Evolutionary conservation across 1,284 basidiomycete genomes (phyloP), one percentile per base, ranked within the genome.

Genomic region (Leccinum pseudoinsigne): DNA sequence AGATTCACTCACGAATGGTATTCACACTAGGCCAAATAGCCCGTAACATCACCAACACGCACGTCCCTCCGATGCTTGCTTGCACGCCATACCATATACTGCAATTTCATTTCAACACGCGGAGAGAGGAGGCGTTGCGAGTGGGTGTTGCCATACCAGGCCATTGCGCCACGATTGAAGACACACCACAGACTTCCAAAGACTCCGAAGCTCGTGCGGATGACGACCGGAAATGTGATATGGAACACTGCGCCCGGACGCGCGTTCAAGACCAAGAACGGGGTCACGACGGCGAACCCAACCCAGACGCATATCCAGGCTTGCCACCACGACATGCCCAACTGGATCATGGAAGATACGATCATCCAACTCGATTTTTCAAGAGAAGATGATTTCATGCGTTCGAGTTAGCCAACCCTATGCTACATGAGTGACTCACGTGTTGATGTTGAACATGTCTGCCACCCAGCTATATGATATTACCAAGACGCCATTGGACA

Each of bases 181-280:
- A 90, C 85, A 62, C 90, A 89, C 93, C 93, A 94, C 53, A 93
- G 73, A 58, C 86, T 88, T 12, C 92, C 92, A 79, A 86, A 92
- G n/a, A 93, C 74, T 14, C 93, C 93, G 72, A 94, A 95, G 61
- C 86, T 89, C 12, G 86, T 87, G 40, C 90, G 83, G 26, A 85
- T 83, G 18, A 93, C 89, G 34, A 93, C 87, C 1, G 92, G 92
- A 76, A 95, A 95, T 8, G 87, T 90, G 69, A 93, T 78, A 71
- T 92, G 90, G 71, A 87, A 87, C n/a, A 90, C 80, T 4, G 90
- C 89, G 57, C 91, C 92, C 2, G 90, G 88, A 28, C 91, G 84
- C n/a, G 90, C 92, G 67, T 93, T 93, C 65, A 90, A 76, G 28
- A 89, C 89, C 63, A 95, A 84, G 75, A 95, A 88, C 1, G 87